These are phyloP conservation scores for Gnomoniopsis sp. DNA, from an alignment of 2,329 filamentous ascomycete genomes.

Conservation along the genomic window DNA sequence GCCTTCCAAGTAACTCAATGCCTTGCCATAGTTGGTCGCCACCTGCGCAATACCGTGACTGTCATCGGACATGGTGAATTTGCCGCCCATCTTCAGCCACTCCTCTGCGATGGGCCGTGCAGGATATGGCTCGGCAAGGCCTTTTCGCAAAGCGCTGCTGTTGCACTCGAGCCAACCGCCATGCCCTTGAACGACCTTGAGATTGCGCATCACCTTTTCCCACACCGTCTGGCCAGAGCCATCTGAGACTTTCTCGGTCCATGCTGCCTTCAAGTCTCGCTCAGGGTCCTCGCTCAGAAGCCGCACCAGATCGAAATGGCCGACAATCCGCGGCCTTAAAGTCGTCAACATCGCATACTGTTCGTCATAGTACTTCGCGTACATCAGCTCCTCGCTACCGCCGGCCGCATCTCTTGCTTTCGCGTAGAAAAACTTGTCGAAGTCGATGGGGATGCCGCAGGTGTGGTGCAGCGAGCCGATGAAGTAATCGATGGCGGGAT, in stretches of 20 bases:
- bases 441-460: slow-evolving; percentile 84
- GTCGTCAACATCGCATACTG: slow-evolving; percentile 77
- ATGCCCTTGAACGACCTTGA: slow-evolving; percentile 66
- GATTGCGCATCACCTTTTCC: slow-evolving; percentile 69
- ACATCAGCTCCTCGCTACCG: slow-evolving; percentile 67
- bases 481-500: slow-evolving; percentile 78
- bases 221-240: slow-evolving; percentile 55
- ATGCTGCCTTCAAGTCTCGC: slow-evolving; percentile 50
- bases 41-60: slow-evolving; percentile 87
- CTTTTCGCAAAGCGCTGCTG: slow-evolving; percentile 82
- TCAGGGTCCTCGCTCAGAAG: slow-evolving; percentile 70
- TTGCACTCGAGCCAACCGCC: slow-evolving; percentile 89
- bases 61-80: slow-evolving; percentile 91
- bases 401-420: slow-evolving; percentile 40
- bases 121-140: slow-evolving; percentile 87
- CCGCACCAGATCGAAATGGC: slow-evolving; percentile 90
- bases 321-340: slow-evolving; percentile 74
- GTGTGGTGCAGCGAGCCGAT: slow-evolving; percentile 92
- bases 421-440: slow-evolving; percentile 65
- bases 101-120: slow-evolving; percentile 73
- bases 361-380: slow-evolving; percentile 81
- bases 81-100: slow-evolving; percentile 70
- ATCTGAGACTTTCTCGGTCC: slow-evolving; percentile 30
- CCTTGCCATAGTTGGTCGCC: slow-evolving; percentile 74
- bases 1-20: slow-evolving; percentile 66